Percentiles rank a stretch among this genome's conserved stretches.
These are phyloP conservation scores for Lippia alba DNA, from an alignment of 305 asterid species.

Conservation along the genomic window DNA sequence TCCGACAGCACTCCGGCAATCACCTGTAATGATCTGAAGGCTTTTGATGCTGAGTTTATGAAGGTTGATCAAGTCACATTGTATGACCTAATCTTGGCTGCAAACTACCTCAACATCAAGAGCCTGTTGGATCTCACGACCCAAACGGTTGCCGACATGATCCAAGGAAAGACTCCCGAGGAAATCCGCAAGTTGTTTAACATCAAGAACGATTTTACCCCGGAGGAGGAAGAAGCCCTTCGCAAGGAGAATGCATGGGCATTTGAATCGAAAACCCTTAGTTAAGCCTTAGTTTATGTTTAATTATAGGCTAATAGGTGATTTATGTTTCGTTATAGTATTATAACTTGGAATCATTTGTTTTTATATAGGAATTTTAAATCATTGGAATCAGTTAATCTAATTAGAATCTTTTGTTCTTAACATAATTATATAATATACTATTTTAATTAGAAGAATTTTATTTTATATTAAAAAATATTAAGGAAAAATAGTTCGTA, in stretches of 20 bases:
- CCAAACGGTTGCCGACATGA: conserved; percentile 64
- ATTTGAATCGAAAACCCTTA: too few species aligned
- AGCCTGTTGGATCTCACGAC: conserved; percentile 57
- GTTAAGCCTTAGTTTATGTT: conserved; percentile 37
- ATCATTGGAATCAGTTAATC: too few species aligned
- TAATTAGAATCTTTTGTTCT: too few species aligned
- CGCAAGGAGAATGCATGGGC: conserved; percentile 77
- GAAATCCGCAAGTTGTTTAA: conserved; percentile 65
- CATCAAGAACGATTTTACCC: conserved; percentile 61
- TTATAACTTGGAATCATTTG: too few species aligned
- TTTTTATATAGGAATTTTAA: too few species aligned
- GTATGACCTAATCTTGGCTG: conserved; percentile 62
- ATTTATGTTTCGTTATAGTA: too few species aligned
- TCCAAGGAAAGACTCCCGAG: conserved; percentile 66
- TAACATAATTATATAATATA: too few species aligned
- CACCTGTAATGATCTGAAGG: conserved; percentile 48
- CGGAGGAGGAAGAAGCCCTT: conserved; percentile 70
- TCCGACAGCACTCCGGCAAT: conserved; percentile 20
- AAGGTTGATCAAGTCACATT: conserved; percentile 61
- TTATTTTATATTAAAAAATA: too few species aligned
- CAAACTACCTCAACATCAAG: conserved; percentile 64
- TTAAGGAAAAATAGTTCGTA: too few species aligned
- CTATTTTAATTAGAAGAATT: too few species aligned
- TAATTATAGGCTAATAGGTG: too few species aligned
- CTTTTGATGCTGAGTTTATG: conserved; percentile 52